Evolutionary conservation across 2,329 filamentous ascomycete genomes (phyloP).

Genomic region (Aulographum hederae): DNA sequence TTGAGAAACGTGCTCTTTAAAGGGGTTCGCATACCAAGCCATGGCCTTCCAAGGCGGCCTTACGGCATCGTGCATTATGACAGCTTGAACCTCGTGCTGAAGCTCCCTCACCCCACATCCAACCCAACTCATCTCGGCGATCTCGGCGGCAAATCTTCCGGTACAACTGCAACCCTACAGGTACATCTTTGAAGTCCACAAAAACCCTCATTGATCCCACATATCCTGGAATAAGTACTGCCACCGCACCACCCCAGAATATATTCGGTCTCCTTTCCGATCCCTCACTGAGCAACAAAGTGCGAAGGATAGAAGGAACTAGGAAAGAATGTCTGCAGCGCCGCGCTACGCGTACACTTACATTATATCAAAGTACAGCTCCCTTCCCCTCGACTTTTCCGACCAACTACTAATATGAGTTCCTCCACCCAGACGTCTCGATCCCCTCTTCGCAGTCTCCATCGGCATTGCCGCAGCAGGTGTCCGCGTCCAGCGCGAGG

Average conservation of each 20-base stretch:
- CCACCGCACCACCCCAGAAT: not conserved
- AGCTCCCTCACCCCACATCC: too few relatives aligned
- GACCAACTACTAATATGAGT: not conserved
- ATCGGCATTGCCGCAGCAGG: slow-evolving; percentile 26
- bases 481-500: slow-evolving; percentile 24
- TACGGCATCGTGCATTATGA: too few relatives aligned
- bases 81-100: too few relatives aligned
- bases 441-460: slow-evolving; percentile 30
- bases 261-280: not conserved
- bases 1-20: too few relatives aligned
- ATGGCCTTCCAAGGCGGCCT: too few relatives aligned
- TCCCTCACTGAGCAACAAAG: not conserved
- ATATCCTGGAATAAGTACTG: not conserved
- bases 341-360: slow-evolving; percentile 14
- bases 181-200: not conserved
- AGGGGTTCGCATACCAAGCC: too few relatives aligned
- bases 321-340: too few relatives aligned
- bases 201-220: not conserved
- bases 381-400: not conserved
- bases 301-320: too few relatives aligned
- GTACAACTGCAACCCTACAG: too few relatives aligned
- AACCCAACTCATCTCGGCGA: too few relatives aligned
- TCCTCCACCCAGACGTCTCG: slow-evolving; percentile 22
- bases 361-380: slow-evolving; percentile 25
- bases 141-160: too few relatives aligned